These are phyloP conservation scores for Triticum monococcum DNA, from an alignment of 176 grass and related monocot species.

Conservation along the genomic window DNA sequence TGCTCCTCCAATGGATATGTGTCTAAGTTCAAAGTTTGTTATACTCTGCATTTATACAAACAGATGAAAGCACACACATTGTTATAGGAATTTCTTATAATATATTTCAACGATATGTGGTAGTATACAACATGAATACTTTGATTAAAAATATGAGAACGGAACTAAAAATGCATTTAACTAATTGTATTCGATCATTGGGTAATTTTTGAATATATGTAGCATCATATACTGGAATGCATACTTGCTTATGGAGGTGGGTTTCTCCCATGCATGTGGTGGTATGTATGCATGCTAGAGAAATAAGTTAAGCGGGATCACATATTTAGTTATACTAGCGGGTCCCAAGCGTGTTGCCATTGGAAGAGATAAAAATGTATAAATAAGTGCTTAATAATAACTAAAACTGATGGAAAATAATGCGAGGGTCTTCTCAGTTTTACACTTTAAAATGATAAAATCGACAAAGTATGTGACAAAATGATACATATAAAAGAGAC, in stretches of 20 bases:
- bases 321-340: too few species aligned
- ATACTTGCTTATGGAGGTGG: too few species aligned
- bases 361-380: background rate
- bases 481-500: too few species aligned
- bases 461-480: background rate
- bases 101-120: background rate
- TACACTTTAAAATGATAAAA: background rate
- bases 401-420: background rate
- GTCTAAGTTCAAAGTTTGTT: background rate
- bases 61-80: background rate
- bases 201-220: too few species aligned
- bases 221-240: too few species aligned
- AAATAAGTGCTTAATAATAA: background rate
- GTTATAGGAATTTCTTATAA: background rate
- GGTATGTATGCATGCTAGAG: too few species aligned
- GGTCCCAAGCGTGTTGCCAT: background rate
- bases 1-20: background rate
- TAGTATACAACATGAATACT: background rate
- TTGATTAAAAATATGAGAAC: background rate
- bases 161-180: too few species aligned
- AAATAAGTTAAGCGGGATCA: too few species aligned
- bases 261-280: too few species aligned
- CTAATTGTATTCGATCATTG: too few species aligned
- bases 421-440: background rate
- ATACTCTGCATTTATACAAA: background rate